Conservation (phyloP, 768 basidiomycete genomes). For the Rhizopogon rudus region DNA sequence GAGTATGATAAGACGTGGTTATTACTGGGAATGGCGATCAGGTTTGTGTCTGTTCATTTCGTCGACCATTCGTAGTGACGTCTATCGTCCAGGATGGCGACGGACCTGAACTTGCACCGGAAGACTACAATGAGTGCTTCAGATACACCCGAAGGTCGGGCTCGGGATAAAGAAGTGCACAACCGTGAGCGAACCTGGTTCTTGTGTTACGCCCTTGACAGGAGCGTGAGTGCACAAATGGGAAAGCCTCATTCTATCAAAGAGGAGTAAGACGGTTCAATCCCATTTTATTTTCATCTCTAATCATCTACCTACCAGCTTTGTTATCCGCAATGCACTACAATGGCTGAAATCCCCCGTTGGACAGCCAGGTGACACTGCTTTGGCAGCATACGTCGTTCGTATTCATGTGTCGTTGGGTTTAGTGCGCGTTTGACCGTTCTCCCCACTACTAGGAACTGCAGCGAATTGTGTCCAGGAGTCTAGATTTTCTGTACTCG, state of each 20-base stretch:
- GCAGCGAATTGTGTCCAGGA: slow-evolving; percentile 84
- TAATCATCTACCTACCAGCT: slow-evolving; percentile 38
- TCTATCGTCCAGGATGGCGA: slow-evolving; percentile 68
- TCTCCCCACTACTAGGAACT: slow-evolving; percentile 50
- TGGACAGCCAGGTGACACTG: slow-evolving; percentile 60
- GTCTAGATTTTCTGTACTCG: slow-evolving; percentile 87
- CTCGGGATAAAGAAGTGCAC: slow-evolving; percentile 79
- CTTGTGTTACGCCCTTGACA: slow-evolving; percentile 78
- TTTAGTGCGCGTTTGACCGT: slow-evolving; percentile 3
- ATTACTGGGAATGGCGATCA: slow-evolving; percentile 79
- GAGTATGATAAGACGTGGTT: slow-evolving; percentile 97
- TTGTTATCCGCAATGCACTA: slow-evolving; percentile 78
- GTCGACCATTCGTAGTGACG: slow-evolving; percentile 5
- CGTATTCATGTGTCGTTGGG: slow-evolving; percentile 21
- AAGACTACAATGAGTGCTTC: slow-evolving; percentile 59
- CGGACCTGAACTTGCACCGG: slow-evolving; percentile 92
- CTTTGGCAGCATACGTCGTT: slow-evolving; percentile 75
- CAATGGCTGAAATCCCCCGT: slow-evolving; percentile 69
- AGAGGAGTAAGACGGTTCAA: slow-evolving; percentile 69
- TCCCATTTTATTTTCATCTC: neutral
- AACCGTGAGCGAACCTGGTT: slow-evolving; percentile 97
- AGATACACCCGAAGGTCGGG: slow-evolving; percentile 75
- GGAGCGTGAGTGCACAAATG: slow-evolving; percentile 93
- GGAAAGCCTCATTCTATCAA: slow-evolving; percentile 91
- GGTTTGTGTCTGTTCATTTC: slow-evolving; percentile 37